phyloP scores from a whole-genome alignment of 208 protist genomes.

The Trypanosoma theileri region DNA sequence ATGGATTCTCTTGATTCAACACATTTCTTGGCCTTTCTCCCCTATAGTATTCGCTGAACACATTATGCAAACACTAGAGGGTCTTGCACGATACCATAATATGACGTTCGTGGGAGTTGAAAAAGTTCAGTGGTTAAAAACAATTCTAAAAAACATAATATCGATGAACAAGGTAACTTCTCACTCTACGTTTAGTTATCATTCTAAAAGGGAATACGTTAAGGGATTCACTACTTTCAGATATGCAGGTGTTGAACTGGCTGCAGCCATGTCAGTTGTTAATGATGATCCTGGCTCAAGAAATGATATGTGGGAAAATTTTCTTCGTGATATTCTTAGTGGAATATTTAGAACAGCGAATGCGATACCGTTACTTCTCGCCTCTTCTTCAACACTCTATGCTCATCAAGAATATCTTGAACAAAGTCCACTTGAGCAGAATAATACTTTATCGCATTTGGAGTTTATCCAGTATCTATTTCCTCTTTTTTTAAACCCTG shows the following conservation, averaged over 20 bases:
- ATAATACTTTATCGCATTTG: slow-evolving; percentile 16
- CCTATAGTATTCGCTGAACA: slow-evolving; percentile 4
- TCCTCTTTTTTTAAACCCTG: slow-evolving; percentile 8
- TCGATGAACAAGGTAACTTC: neutral
- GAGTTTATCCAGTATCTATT: slow-evolving; percentile 15
- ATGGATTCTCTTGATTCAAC: slow-evolving; percentile 5
- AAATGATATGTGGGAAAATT: slow-evolving; percentile 14
- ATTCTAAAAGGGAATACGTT: slow-evolving; percentile 8
- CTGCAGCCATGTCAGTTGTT: slow-evolving; percentile 1
- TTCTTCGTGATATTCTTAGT: slow-evolving; percentile 24
- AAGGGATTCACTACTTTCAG: slow-evolving; percentile 12
- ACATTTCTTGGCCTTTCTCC: slow-evolving; percentile 18
- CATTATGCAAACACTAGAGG: slow-evolving; percentile 3
- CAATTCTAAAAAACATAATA: slow-evolving; percentile 5
- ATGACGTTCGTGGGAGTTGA: neutral
- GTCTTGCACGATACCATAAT: neutral
- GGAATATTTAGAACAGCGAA: slow-evolving; percentile 24
- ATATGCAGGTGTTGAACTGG: slow-evolving; percentile 12
- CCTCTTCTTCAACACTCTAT: slow-evolving; percentile 7
- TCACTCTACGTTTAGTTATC: neutral
- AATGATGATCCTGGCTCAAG: neutral
- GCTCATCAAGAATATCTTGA: slow-evolving; percentile 9
- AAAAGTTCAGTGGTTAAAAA: slow-evolving; percentile 20
- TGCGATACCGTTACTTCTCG: slow-evolving; percentile 21
- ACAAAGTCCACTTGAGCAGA: slow-evolving; percentile 16